Evolutionary conservation across 2,329 filamentous ascomycete genomes (phyloP).

Genomic region (Colletotrichum sp.): DNA sequence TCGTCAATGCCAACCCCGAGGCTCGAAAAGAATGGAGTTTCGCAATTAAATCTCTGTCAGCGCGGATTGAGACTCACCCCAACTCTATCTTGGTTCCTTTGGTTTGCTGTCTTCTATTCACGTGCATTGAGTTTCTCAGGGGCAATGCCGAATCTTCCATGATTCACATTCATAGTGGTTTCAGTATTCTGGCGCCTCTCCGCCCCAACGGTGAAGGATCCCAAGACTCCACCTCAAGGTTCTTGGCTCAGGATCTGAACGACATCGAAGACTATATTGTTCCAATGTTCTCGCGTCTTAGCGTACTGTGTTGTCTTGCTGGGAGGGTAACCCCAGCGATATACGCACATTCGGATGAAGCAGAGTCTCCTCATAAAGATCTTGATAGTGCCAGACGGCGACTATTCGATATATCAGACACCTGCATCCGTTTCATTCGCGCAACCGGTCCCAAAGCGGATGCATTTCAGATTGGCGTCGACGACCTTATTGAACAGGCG

Average conservation of each 20-base stretch:
- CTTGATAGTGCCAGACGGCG: neutral
- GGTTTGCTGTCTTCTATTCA: neutral
- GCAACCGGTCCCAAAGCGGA: neutral
- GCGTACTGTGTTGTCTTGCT: neutral
- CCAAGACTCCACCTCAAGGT: neutral
- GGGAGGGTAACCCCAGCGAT: neutral
- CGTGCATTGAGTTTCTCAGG: neutral
- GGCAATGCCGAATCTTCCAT: neutral
- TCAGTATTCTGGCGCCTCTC: neutral
- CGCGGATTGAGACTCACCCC: neutral
- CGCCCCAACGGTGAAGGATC: neutral
- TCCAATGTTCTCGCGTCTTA: neutral
- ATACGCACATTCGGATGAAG: neutral
- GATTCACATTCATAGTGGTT: neutral
- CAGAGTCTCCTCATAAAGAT: neutral
- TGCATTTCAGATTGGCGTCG: neutral
- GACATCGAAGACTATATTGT: neutral
- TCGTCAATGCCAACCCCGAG: neutral
- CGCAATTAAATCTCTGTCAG: neutral
- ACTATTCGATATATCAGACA: neutral
- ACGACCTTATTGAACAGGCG: neutral
- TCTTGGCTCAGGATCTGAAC: neutral
- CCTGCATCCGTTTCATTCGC: neutral
- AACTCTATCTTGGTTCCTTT: neutral
- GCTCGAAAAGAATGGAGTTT: neutral